Conservation (phyloP, 208 protist genomes). For the Leishmania arabica region DNA sequence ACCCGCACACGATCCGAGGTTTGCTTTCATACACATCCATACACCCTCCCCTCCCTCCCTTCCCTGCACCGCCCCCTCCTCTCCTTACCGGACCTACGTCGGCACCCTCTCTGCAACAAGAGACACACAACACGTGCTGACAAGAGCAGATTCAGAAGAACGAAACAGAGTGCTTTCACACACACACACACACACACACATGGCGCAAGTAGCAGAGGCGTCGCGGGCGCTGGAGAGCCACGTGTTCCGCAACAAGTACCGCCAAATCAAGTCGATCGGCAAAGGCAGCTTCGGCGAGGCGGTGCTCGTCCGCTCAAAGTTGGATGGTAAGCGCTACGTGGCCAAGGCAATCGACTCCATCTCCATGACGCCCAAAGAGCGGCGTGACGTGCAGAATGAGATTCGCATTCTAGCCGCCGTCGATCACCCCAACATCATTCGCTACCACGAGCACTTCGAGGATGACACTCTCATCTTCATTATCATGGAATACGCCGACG, state of each 20-base stretch:
- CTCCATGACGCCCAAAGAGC: constrained; percentile 90
- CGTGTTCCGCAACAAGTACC: constrained; percentile 88
- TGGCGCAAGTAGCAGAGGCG: constrained; percentile 74
- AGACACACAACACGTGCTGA: not conserved
- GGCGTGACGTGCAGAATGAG: constrained; percentile 92
- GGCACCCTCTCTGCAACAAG: not conserved
- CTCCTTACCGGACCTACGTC: too few species aligned
- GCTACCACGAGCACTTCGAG: constrained; percentile 91
- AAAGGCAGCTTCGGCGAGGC: constrained; percentile 94
- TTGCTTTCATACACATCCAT: not conserved
- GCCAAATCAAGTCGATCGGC: constrained; percentile 86
- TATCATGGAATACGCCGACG: constrained; percentile 94
- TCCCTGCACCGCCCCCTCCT: not conserved
- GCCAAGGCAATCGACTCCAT: constrained; percentile 91
- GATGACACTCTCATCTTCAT: constrained; percentile 91
- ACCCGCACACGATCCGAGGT: constrained; percentile 6
- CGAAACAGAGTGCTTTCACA: constrained; percentile 12
- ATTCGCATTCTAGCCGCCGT: constrained; percentile 91
- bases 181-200: constrained; percentile 12
- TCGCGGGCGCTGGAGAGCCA: constrained; percentile 78
- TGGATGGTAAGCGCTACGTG: constrained; percentile 90
- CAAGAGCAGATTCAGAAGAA: not conserved
- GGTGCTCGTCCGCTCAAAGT: constrained; percentile 86
- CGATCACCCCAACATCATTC: constrained; percentile 93
- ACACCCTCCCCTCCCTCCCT: not conserved